Conservation (phyloP, 202 grass and related monocot species). For the Eragrostis tef region DNA sequence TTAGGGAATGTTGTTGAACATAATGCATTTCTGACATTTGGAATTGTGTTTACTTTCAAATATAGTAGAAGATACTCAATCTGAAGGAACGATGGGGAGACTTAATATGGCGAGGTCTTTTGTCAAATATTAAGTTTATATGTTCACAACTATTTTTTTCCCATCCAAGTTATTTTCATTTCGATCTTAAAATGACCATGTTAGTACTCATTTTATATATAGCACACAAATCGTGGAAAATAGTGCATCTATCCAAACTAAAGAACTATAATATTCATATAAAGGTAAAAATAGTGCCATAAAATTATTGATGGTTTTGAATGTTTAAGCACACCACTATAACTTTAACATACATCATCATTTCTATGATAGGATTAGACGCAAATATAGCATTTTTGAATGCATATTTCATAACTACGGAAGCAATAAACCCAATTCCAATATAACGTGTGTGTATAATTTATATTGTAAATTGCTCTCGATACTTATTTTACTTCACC, state of each 20-base stretch:
- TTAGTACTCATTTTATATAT: too few species aligned
- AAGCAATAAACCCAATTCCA: neutral
- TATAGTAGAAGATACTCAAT: neutral
- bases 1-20: conserved; percentile 18
- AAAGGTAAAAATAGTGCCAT: neutral
- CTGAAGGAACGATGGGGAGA: neutral
- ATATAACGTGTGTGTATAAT: neutral
- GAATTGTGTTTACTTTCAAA: neutral
- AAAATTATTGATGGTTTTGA: neutral
- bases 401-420: neutral
- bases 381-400: neutral
- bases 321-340: neutral
- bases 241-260: too few species aligned
- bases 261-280: too few species aligned
- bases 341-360: neutral
- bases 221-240: too few species aligned
- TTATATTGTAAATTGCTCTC: neutral
- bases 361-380: neutral
- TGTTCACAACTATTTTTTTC: neutral
- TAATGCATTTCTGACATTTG: neutral
- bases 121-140: neutral
- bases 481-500: neutral
- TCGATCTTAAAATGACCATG: neutral
- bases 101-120: neutral
- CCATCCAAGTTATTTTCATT: neutral